Percentiles rank a stretch among this genome's conserved stretches.
Conservation (phyloP, 371 early-diverging fungal species). For the Syncephalastrum sp. region DNA sequence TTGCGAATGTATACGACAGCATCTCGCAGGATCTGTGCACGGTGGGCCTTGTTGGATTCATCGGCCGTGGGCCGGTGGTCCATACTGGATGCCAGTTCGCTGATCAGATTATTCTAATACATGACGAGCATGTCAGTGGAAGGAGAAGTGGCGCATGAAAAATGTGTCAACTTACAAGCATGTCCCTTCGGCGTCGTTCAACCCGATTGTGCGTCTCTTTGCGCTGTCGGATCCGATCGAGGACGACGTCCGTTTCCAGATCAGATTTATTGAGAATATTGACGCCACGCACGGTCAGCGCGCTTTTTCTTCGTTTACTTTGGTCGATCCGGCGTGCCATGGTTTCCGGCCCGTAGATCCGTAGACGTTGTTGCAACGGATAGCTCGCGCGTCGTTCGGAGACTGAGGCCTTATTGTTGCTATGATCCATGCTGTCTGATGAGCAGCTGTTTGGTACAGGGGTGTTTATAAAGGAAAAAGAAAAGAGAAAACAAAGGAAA, state of each 20-base stretch:
- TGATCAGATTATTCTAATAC: constrained; percentile 20
- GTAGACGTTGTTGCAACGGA: constrained; percentile 22
- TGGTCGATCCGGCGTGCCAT: constrained; percentile 23
- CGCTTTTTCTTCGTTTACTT: constrained; percentile 14
- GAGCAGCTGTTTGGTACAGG: neutral
- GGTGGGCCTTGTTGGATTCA: constrained; percentile 21
- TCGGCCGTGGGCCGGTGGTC: constrained; percentile 5
- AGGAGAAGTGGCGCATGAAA: neutral
- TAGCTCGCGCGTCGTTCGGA: constrained; percentile 24
- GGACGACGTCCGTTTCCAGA: constrained; percentile 54
- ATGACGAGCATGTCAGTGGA: neutral
- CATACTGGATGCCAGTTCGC: constrained; percentile 14
- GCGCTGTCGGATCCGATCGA: constrained; percentile 52
- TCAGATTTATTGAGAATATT: constrained; percentile 57
- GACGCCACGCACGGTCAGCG: constrained; percentile 47
- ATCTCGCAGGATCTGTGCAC: constrained; percentile 26
- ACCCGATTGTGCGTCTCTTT: constrained; percentile 60
- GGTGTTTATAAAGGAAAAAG: neutral
- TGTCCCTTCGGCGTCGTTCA: constrained; percentile 55
- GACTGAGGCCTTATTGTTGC: constrained; percentile 13
- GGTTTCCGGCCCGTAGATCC: constrained; percentile 23
- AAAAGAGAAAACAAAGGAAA: constrained; percentile 1
- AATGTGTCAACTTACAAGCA: constrained; percentile 20
- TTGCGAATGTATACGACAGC: constrained; percentile 27
- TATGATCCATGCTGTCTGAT: neutral